phyloP scores from a whole-genome alignment of 208 protist genomes.

The Tritrichomonas musculus region DNA sequence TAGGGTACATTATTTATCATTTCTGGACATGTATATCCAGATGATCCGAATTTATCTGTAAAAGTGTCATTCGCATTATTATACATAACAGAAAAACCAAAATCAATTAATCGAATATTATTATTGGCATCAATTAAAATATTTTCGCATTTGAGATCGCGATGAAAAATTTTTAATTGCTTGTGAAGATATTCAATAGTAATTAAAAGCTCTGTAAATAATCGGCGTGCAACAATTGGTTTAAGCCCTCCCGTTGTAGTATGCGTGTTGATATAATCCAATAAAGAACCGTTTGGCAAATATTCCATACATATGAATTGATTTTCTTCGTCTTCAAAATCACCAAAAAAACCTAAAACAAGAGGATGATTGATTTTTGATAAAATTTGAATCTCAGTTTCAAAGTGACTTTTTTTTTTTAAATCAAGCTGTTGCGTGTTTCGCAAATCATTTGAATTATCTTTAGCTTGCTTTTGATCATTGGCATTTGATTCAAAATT shows the following conservation, averaged over 20 bases:
- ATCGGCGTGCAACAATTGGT: background rate
- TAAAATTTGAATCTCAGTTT: background rate
- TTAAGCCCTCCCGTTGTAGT: background rate
- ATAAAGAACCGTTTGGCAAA: background rate
- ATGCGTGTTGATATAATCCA: constrained; percentile 11
- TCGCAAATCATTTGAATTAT: too few relatives aligned
- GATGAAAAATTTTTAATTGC: background rate
- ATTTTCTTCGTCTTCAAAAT: background rate
- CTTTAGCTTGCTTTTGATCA: too few relatives aligned
- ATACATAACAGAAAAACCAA: background rate
- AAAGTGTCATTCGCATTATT: background rate
- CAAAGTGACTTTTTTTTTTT: too few relatives aligned
- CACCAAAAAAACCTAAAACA: background rate
- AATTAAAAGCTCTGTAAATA: background rate
- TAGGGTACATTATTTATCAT: background rate
- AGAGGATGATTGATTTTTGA: background rate
- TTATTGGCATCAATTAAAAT: background rate
- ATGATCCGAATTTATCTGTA: background rate
- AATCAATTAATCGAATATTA: constrained; percentile 30
- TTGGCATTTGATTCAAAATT: too few relatives aligned
- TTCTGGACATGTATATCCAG: background rate
- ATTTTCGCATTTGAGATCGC: background rate
- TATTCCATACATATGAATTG: background rate
- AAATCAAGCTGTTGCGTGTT: too few relatives aligned
- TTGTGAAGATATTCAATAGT: background rate